phyloP scores from a whole-genome alignment of 768 basidiomycete genomes.

The Coprinopsis sp. region DNA sequence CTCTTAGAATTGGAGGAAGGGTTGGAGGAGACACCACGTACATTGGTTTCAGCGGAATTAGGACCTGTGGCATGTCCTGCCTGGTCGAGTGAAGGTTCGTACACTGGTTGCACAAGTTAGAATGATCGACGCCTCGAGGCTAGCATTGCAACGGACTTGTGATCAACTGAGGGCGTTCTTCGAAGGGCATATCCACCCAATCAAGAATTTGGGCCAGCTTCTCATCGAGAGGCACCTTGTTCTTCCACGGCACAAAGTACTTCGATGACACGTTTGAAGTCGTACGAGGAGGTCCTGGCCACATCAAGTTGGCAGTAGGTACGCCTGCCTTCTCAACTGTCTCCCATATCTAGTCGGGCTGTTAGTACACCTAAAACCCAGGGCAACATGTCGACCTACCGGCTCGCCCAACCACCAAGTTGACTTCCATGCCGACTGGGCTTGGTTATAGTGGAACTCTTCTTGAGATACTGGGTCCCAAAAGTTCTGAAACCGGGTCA shows the following conservation, averaged over 20 bases:
- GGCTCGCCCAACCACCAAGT: constrained; percentile 91
- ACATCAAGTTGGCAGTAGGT: constrained; percentile 86
- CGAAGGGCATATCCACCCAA: constrained; percentile 80
- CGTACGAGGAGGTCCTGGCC: constrained; percentile 83
- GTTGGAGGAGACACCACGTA: constrained; percentile 28
- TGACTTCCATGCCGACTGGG: constrained; percentile 57
- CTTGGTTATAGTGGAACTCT: constrained; percentile 70
- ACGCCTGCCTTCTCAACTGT: constrained; percentile 72
- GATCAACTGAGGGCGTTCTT: constrained; percentile 72
- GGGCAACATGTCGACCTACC: constrained; percentile 33
- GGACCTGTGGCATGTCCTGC: constrained; percentile 75
- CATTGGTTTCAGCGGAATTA: constrained; percentile 64
- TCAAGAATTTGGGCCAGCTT: constrained; percentile 74
- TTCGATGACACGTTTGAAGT: constrained; percentile 59
- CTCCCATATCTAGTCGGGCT: constrained; percentile 76
- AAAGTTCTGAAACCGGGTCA: constrained; percentile 55
- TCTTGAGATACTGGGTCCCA: constrained; percentile 65
- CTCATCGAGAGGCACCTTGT: constrained; percentile 57
- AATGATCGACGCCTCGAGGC: constrained; percentile 2
- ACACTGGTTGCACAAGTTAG: constrained; percentile 39
- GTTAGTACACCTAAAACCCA: neutral
- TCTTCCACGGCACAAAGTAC: constrained; percentile 79
- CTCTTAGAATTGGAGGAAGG: constrained; percentile 2
- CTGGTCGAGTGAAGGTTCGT: constrained; percentile 84
- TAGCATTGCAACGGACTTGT: constrained; percentile 43